Evolutionary conservation across 2,329 filamentous ascomycete species (phyloP).

Genomic region (Colletotrichum australisinense): DNA sequence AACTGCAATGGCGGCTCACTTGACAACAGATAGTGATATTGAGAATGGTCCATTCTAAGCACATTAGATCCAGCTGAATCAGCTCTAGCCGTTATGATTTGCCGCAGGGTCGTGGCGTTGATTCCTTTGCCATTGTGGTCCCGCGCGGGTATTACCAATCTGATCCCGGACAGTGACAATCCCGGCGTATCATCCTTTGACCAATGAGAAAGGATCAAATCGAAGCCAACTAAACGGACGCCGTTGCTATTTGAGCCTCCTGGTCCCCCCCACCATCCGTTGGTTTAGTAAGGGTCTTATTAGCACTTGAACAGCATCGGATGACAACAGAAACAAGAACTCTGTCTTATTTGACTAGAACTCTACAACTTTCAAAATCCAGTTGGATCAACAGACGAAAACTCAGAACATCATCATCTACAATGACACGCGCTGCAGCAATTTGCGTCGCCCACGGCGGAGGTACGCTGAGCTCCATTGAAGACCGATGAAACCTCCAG

Average conservation of each 20-base stretch:
- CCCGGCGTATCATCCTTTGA: background rate
- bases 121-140: background rate
- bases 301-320: background rate
- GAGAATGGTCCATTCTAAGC: background rate
- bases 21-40: background rate
- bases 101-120: background rate
- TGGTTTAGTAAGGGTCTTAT: background rate
- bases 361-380: background rate
- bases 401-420: constrained; percentile 23
- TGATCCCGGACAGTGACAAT: constrained; percentile 14
- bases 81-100: background rate
- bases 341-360: background rate
- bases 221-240: background rate
- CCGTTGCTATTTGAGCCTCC: constrained; percentile 22
- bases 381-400: background rate
- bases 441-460: constrained; percentile 63
- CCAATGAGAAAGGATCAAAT: constrained; percentile 7
- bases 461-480: constrained; percentile 44
- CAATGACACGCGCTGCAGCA: constrained; percentile 56
- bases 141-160: constrained; percentile 36
- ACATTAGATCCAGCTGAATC: background rate
- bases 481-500: background rate
- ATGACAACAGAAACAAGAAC: constrained; percentile 7
- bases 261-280: background rate
- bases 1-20: background rate